phyloP scores from a whole-genome alignment of 1,284 basidiomycete genomes.

The Sporisorium iseilematis-ciliati region DNA sequence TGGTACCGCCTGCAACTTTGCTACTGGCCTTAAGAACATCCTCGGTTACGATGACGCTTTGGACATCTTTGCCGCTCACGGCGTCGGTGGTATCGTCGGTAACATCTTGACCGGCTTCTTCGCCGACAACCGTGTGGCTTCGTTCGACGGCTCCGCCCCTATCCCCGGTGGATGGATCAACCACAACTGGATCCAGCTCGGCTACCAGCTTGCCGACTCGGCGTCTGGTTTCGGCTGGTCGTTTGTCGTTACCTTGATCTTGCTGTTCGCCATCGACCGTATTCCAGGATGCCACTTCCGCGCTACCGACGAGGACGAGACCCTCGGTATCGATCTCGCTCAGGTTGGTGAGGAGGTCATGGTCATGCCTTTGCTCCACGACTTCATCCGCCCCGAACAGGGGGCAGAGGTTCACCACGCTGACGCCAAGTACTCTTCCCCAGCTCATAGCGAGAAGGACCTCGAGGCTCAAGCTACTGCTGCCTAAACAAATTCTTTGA shows the following conservation, averaged over 20 bases:
- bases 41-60: conserved; percentile 71
- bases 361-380: conserved; percentile 28
- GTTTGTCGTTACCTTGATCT: conserved; percentile 74
- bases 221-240: conserved; percentile 63
- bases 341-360: conserved; percentile 82
- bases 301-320: conserved; percentile 84
- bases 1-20: conserved; percentile 89
- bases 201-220: conserved; percentile 87
- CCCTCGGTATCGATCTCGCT: conserved; percentile 90
- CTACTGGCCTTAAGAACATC: conserved; percentile 86
- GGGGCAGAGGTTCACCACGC: conserved; percentile 35
- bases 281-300: conserved; percentile 87
- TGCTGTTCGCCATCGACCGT: conserved; percentile 91
- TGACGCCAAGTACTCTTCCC: conserved; percentile 28
- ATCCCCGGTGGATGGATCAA: conserved; percentile 89
- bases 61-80: conserved; percentile 87
- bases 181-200: conserved; percentile 79
- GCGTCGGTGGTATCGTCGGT: conserved; percentile 87
- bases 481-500: neutral
- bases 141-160: conserved; percentile 75
- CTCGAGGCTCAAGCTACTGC: conserved; percentile 21
- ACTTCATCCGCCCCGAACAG: conserved; percentile 32
- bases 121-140: conserved; percentile 85
- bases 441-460: conserved; percentile 41
- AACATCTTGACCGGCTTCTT: conserved; percentile 88